Conservation (phyloP, 208 protist species). For the Leishmania guyanensis region DNA sequence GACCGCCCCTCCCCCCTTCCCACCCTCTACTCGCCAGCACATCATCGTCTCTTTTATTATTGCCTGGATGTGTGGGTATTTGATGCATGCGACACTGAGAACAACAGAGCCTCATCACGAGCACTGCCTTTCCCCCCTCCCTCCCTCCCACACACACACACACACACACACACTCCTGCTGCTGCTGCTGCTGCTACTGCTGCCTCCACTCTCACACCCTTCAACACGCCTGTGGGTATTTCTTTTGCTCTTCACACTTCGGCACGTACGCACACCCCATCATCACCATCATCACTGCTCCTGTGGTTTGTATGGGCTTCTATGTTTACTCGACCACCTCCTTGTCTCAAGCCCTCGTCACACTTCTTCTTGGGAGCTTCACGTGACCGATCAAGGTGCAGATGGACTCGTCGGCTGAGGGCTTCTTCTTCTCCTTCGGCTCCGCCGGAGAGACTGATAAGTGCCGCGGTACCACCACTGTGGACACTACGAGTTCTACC, state of each 20-base stretch:
- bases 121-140: background rate
- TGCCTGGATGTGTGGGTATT: background rate
- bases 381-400: background rate
- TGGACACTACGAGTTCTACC: background rate
- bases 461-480: background rate
- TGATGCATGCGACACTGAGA: background rate
- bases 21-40: background rate
- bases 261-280: background rate
- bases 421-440: constrained; percentile 37
- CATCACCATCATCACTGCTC: background rate
- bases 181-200: background rate
- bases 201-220: background rate
- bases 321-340: background rate
- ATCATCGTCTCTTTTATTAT: background rate
- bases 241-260: background rate
- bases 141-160: background rate
- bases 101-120: background rate
- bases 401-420: constrained; percentile 7
- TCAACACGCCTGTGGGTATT: background rate
- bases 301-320: background rate
- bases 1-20: background rate
- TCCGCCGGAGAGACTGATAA: background rate
- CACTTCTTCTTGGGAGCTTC: background rate
- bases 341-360: background rate
- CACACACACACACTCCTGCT: background rate